Evolutionary conservation across 202 grass and related monocot species (phyloP), one percentile per base, ranked within the genome.

Genomic region (Sporobolus alterniflorus): DNA sequence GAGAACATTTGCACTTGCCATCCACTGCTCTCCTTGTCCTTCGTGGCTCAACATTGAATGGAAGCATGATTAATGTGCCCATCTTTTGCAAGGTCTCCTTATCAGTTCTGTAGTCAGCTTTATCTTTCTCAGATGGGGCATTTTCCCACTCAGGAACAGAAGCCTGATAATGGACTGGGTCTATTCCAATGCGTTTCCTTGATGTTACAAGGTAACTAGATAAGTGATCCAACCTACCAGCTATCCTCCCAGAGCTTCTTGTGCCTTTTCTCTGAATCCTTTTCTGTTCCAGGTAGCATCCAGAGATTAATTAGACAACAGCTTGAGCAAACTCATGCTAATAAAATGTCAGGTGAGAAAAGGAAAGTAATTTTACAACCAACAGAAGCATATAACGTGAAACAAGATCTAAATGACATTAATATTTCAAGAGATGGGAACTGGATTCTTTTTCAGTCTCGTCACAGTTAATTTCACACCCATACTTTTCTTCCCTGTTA

Each of bases 181-280:
- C 71, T 54, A 56, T 12, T 30, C 31, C 21, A 74, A 61, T 60
- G 26, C 0, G 0, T 86, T 54, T 74, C 14, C 25, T 31, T 1
- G 22, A 16, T 86, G 67, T 52, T 46, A 21, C 18, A 73, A 73
- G 77, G 77, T n/a, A 72, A 66, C 24, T 55, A 11, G 24, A 13
- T 46, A 74, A 60, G 31, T 39, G 47, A 25, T 21, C 42, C 77
- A 57, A 32, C 42, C 44, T 11, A 79, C 64, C 36, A 56, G 71
- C 71, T 85, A 70, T 42, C 76, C 87, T 84, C 52, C 10, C 59
- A 60, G 81, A 80, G 40, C 75, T 84, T 51, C 81, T 77, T 50
- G 34, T 73, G 48, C 61, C 68, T 81, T 64, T 20, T 74, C 12
- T 74, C 14, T 21, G 31, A 31, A 20, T 20, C 63, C 43, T 81